Base-by-base conservation (phyloP, 305 asterid genomes). In the Solanum aculeatissimum region DNA sequence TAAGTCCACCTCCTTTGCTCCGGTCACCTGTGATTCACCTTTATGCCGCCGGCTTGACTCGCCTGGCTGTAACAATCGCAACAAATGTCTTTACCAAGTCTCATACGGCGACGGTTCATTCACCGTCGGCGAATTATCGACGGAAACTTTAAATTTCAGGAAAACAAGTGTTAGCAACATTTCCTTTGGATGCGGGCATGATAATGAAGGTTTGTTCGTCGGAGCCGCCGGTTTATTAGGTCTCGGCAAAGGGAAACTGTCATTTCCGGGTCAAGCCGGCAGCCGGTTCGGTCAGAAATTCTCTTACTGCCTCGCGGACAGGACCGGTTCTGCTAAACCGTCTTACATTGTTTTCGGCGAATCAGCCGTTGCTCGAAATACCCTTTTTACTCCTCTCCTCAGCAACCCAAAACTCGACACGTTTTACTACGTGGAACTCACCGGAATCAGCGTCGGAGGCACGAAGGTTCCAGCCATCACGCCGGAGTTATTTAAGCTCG, bases 171-270 rank as follows among this genome's bases (percentile, higher is more conserved):
- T 90, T 11, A n/a, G 16, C 45, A 84, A 87, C 68, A 74, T 90
- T 5, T 87, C 87, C 2, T 60, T 88, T 23, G 92, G 92, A 1
- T 90, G 92, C 35, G 92, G 92, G 38, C 89, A 88, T 32, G 90
- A 90, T 14, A 90, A 90, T 2, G 90, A 88, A 42, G 92, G 92
- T 2, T 81, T 90, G 13, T 90, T 88, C 60, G 18, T 84, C 13
- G 92, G 91, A 6, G 89, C 92, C 0, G 88, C 90, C 66, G 92
- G 92, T 63, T 82, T 88, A 40, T n/a, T 90, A 7, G 91, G 92
- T 3, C 87, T 90, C 10, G 92, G 92, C 6, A 66, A 89, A 62
- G 92, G 91, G 10, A 85, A 70, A 16, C 49, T 88, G 9, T 90
- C 92, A 2, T 90, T 90, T 29, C 91, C 91, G 13, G 63, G 40